Percentiles rank a stretch among this genome's conserved stretches.
Evolutionary conservation across 192 early-diverging fungal genomes (phyloP).

Genomic region (Coemansia sp.): DNA sequence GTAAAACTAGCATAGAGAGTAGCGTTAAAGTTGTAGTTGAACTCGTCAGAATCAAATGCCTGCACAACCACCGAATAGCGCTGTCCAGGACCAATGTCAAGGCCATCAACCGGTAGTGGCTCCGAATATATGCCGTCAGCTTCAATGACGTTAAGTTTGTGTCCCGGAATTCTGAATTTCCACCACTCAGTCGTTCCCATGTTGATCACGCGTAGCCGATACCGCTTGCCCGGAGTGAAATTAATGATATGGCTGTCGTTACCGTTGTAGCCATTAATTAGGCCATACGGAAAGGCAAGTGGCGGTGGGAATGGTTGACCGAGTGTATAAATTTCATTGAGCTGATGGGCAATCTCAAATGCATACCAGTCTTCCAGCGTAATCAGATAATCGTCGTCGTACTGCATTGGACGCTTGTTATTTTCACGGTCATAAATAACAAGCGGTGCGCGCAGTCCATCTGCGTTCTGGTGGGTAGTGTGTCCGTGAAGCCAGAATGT

Average conservation of each 20-base stretch:
- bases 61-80: constrained; percentile 21
- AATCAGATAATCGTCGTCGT: constrained; percentile 2
- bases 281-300: background rate
- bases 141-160: constrained; percentile 2
- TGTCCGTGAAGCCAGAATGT: constrained; percentile 80
- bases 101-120: background rate
- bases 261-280: constrained; percentile 19
- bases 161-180: constrained; percentile 20
- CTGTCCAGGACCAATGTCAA: constrained; percentile 17
- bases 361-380: constrained; percentile 5
- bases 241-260: constrained; percentile 3
- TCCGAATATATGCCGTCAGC: background rate
- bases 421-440: constrained; percentile 52
- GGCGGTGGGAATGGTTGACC: background rate
- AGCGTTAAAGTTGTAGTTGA: constrained; percentile 20
- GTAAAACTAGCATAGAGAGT: constrained; percentile 8
- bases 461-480: constrained; percentile 64
- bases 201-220: constrained; percentile 19
- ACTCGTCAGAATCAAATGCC: constrained; percentile 6
- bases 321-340: background rate
- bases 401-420: no score
- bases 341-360: background rate
- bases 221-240: constrained; percentile 10
- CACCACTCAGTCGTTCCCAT: constrained; percentile 15
- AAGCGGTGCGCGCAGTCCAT: constrained; percentile 68